Evolutionary conservation across 768 basidiomycete species (phyloP).

Genomic region (Pholiota molesta): DNA sequence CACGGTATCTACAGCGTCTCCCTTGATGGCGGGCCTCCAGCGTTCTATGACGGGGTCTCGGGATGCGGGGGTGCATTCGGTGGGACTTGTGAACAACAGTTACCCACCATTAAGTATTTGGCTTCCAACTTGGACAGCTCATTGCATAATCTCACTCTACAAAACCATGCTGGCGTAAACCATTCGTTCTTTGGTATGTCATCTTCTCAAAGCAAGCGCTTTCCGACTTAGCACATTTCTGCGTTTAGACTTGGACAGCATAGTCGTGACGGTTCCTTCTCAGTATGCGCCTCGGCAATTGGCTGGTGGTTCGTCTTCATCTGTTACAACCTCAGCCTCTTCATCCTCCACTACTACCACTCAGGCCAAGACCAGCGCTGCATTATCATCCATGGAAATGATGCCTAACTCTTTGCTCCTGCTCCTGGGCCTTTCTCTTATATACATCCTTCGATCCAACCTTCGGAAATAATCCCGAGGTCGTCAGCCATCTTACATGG

Average conservation of each 20-base stretch:
- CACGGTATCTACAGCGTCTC: slow-evolving; percentile 46
- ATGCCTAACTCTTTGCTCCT: slow-evolving; percentile 18
- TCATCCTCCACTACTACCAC: slow-evolving; percentile 7
- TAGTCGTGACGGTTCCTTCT: slow-evolving; percentile 45
- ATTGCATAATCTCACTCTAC: slow-evolving; percentile 39
- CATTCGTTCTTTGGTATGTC: slow-evolving; percentile 45
- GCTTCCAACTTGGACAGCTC: slow-evolving; percentile 43
- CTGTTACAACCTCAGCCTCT: slow-evolving; percentile 16
- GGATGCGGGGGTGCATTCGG: slow-evolving; percentile 51
- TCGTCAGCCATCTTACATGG: no score
- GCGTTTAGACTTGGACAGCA: slow-evolving; percentile 43
- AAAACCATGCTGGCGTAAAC: slow-evolving; percentile 45
- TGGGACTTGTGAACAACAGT: slow-evolving; percentile 47
- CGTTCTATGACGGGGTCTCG: slow-evolving; percentile 41
- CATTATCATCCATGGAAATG: not conserved
- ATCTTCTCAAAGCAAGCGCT: not conserved
- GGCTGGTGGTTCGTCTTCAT: slow-evolving; percentile 24
- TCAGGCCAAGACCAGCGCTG: slow-evolving; percentile 9
- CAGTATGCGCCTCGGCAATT: slow-evolving; percentile 40
- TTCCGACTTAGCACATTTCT: not conserved
- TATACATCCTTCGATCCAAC: slow-evolving; percentile 9
- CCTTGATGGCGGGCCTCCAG: slow-evolving; percentile 38
- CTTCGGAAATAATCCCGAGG: not conserved
- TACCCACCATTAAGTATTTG: slow-evolving; percentile 44
- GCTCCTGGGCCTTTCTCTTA: slow-evolving; percentile 9